Percentiles rank a stretch among this genome's conserved stretches.
These are phyloP conservation scores for Paramecium sonneborni DNA, from an alignment of 73 alveolate species.

Conservation along the genomic window DNA sequence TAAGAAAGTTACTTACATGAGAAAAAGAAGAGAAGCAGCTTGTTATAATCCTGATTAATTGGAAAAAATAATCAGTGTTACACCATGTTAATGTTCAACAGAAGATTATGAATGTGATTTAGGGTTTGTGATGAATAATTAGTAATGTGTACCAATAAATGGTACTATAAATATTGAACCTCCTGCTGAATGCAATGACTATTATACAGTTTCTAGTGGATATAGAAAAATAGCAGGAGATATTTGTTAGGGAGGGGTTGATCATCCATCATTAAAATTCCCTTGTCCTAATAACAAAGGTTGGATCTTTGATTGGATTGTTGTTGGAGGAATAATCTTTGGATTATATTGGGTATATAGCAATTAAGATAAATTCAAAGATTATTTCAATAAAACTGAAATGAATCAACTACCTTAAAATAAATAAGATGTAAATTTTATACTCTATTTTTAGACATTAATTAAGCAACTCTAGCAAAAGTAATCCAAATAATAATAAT, in stretches of 20 bases:
- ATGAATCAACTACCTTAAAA: background rate
- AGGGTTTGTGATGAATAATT: constrained; percentile 78
- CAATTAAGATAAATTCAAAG: constrained; percentile 3
- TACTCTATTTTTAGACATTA: background rate
- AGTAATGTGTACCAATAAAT: constrained; percentile 51
- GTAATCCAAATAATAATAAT: background rate
- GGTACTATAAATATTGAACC: constrained; percentile 39
- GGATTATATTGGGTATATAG: background rate
- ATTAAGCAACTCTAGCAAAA: background rate
- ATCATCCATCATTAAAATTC: constrained; percentile 68
- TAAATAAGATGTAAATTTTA: constrained; percentile 3
- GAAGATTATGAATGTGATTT: constrained; percentile 94
- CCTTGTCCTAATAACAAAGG: constrained; percentile 66
- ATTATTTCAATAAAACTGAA: background rate
- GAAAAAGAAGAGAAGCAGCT: constrained; percentile 81
- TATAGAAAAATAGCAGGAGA: constrained; percentile 92
- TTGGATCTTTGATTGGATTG: constrained; percentile 1
- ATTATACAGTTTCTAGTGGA: constrained; percentile 80
- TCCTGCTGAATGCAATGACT: constrained; percentile 56
- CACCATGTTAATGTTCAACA: constrained; percentile 91
- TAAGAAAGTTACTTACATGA: constrained; percentile 74
- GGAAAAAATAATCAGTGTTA: constrained; percentile 68
- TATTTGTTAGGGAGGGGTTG: constrained; percentile 89
- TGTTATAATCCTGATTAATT: constrained; percentile 83
- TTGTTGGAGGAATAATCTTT: background rate